These are phyloP conservation scores for Linaria vulgaris DNA, from an alignment of 257 asterid genomes.

Conservation along the genomic window DNA sequence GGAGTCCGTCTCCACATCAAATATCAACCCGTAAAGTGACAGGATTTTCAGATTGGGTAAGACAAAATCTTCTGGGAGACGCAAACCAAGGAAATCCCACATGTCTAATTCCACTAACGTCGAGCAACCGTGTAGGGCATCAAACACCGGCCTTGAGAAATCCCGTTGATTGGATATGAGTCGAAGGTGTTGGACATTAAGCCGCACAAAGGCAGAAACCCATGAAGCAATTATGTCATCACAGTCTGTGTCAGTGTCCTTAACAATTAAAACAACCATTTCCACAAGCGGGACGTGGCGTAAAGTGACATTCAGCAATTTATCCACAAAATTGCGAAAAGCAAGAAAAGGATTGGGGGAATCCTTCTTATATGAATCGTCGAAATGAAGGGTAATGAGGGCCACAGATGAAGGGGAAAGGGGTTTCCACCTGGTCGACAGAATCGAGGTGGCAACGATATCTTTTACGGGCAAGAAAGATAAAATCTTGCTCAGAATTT, in stretches of 20 bases:
- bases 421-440: too few relatives aligned
- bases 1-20: neutral
- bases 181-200: neutral
- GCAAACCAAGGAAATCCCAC: neutral
- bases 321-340: too few relatives aligned
- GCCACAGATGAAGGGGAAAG: too few relatives aligned
- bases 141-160: neutral
- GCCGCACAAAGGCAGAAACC: neutral
- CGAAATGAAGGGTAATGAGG: too few relatives aligned
- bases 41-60: slow-evolving; percentile 3
- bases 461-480: too few relatives aligned
- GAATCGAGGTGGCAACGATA: too few relatives aligned
- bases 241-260: neutral
- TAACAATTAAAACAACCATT: neutral
- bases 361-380: too few relatives aligned
- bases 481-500: too few relatives aligned
- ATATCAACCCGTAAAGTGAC: neutral
- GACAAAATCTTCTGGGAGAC: neutral
- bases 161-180: neutral
- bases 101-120: too few relatives aligned
- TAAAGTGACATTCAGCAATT: too few relatives aligned
- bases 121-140: neutral
- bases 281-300: neutral
- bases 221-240: neutral
- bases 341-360: too few relatives aligned